Evolutionary conservation across 768 basidiomycete species (phyloP), one percentile per base, ranked within the genome.

Genomic region (Nidularia sp.): DNA sequence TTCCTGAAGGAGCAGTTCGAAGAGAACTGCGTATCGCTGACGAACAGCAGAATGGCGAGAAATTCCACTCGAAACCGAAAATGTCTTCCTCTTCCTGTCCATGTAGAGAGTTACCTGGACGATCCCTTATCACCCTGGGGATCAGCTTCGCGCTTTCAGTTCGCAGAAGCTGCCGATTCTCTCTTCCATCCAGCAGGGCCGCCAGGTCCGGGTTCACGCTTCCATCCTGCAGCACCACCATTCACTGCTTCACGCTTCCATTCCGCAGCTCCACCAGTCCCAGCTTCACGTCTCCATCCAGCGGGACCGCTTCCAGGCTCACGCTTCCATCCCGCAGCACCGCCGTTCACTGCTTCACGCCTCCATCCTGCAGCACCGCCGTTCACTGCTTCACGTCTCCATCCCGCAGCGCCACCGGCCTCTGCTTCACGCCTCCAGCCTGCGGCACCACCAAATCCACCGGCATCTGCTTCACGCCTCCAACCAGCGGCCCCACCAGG

Each of bases 371-470:
- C 47, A 25, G 52, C 39, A 5, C 39, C 39, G 5, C 39, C 39
- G 15, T 9, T 15, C 15, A 9, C 36, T 39, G 36, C 36, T 15
- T 39, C 36, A 39, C 36, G 36, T 15, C 36, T 39, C 36, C 36
- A 44, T 45, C 47, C 35, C 9, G 35, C 43, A 34, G 34, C 31
- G 2, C 25, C 25, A 29, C 15, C 41, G 10, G 59, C 52, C 47
- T 58, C 55, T 2, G 57, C 58, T 29, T 55, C 60, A 2, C 60
- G 58, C 33, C 48, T 62, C 64, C 61, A 66, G 0, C 34, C 50
- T 5, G 61, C 54, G 15, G 39, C 3, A 41, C 25, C 25, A 29
- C 25, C 25, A 29, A 18, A 18, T 18, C 18, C 18, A 18, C 15
- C 36, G 15, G 39, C 39, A 2, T 41, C 58, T 4, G 59, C 56